Conservation (phyloP, 164 flowering plant species). For the Umbilicus rupestris region DNA sequence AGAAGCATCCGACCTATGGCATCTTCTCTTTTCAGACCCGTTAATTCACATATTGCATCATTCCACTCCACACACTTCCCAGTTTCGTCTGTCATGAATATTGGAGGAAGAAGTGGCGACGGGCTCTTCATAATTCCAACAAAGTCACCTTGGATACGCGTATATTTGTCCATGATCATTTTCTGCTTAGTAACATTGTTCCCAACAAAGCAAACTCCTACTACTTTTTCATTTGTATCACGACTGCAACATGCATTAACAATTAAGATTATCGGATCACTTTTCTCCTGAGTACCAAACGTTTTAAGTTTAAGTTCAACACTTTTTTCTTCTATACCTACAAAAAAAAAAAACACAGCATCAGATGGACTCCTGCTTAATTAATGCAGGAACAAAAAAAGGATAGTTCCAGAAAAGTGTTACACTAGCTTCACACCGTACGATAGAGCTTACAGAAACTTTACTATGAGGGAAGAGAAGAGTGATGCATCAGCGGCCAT, state of each 20-base stretch:
- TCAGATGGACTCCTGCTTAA: neutral
- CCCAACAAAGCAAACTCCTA: constrained; percentile 70
- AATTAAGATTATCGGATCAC: constrained; percentile 38
- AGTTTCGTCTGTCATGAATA: constrained; percentile 52
- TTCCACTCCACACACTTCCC: constrained; percentile 75
- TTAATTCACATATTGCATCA: constrained; percentile 53
- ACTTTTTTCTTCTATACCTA: constrained; percentile 63
- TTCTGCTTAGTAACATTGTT: constrained; percentile 64
- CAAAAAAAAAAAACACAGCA: constrained; percentile 11
- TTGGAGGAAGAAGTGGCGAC: constrained; percentile 64
- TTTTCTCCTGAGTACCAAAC: constrained; percentile 28
- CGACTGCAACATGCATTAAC: constrained; percentile 74
- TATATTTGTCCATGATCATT: constrained; percentile 52
- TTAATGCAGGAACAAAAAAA: neutral
- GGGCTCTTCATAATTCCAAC: constrained; percentile 48
- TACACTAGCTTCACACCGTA: no score
- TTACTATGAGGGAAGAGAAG: no score
- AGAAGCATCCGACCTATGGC: constrained; percentile 42
- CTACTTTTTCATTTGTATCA: constrained; percentile 37
- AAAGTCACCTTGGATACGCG: constrained; percentile 64
- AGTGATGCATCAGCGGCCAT: no score
- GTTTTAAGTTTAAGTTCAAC: constrained; percentile 62
- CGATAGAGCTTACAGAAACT: no score
- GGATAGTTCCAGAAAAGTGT: neutral
- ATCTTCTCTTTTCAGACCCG: constrained; percentile 57